phyloP scores from a whole-genome alignment of 805 yeast genomes.

The Ogataea sp. region DNA sequence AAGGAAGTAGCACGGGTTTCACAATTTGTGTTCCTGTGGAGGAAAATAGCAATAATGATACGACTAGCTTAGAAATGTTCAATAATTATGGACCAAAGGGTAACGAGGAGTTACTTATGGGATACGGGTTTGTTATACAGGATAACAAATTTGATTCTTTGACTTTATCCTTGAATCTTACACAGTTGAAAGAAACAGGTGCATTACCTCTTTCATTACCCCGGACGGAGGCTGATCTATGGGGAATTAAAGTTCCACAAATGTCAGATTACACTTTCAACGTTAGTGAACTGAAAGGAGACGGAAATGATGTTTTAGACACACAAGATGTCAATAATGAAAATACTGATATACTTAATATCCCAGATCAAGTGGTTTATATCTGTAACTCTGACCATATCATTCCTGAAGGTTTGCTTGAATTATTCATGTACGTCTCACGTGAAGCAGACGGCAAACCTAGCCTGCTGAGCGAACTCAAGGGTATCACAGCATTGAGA shows the following conservation, averaged over 20 bases:
- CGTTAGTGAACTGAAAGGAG: not conserved
- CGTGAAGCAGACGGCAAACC: conserved; percentile 32
- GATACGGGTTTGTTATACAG: conserved; percentile 69
- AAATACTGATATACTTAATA: not conserved
- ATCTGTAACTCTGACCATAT: conserved; percentile 20
- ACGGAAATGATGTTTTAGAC: not conserved
- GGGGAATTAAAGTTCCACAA: conserved; percentile 18
- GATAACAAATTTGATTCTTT: conserved; percentile 50
- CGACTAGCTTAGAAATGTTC: conserved; percentile 43
- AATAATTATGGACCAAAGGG: conserved; percentile 88
- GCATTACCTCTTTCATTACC: not conserved
- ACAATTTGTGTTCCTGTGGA: conserved; percentile 2
- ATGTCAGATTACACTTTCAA: conserved; percentile 19
- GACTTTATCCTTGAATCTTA: conserved; percentile 52
- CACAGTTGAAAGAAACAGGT: conserved; percentile 7
- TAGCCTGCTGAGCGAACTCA: conserved; percentile 47
- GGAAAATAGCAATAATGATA: not conserved
- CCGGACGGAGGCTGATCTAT: conserved; percentile 1
- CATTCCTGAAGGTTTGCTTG: conserved; percentile 38
- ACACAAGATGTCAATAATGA: not conserved
- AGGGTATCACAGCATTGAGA: conserved; percentile 50
- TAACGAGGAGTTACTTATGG: conserved; percentile 72
- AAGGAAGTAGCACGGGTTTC: conserved; percentile 8
- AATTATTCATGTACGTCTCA: conserved; percentile 43
- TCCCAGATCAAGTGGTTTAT: conserved; percentile 10